These are phyloP conservation scores for Diaporthe humulicola DNA, from an alignment of 2,329 filamentous ascomycete species.

Conservation along the genomic window DNA sequence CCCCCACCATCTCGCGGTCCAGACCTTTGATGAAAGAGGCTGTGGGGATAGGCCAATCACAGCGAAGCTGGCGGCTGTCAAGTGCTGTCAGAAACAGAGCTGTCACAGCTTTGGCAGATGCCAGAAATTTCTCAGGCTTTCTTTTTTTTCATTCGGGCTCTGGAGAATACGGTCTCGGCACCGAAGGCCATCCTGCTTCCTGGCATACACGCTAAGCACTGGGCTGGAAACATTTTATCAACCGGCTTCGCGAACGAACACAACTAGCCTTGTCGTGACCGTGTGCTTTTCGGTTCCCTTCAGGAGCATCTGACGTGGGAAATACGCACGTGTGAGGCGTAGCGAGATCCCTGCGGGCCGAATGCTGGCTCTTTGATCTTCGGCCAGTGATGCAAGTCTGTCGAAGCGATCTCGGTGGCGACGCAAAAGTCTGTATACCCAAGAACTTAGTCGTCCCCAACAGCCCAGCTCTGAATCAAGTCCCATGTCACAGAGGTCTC, in stretches of 20 bases:
- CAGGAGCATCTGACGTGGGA: neutral
- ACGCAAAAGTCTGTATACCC: neutral
- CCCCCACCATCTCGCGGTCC: constrained; percentile 37
- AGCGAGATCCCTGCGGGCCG: neutral
- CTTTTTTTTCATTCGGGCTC: constrained; percentile 21
- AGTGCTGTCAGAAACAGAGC: constrained; percentile 10
- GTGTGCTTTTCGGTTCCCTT: neutral
- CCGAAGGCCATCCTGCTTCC: neutral
- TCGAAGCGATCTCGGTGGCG: constrained; percentile 7
- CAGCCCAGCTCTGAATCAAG: neutral
- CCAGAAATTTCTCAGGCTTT: constrained; percentile 5
- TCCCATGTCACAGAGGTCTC: neutral
- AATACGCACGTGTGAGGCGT: neutral
- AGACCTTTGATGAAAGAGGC: constrained; percentile 22
- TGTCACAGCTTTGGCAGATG: constrained; percentile 34
- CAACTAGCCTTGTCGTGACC: neutral
- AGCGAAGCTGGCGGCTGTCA: constrained; percentile 37
- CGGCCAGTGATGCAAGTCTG: neutral
- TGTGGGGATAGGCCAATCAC: constrained; percentile 16
- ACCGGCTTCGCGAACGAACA: neutral
- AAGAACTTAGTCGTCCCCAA: neutral
- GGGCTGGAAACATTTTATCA: neutral
- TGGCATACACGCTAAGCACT: constrained; percentile 12
- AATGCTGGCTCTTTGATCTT: constrained; percentile 21
- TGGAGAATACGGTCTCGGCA: constrained; percentile 8